Percentiles rank a stretch among this genome's conserved stretches.
Conservation (phyloP, 371 early-diverging fungal genomes). For the Mortierella polycephala region DNA sequence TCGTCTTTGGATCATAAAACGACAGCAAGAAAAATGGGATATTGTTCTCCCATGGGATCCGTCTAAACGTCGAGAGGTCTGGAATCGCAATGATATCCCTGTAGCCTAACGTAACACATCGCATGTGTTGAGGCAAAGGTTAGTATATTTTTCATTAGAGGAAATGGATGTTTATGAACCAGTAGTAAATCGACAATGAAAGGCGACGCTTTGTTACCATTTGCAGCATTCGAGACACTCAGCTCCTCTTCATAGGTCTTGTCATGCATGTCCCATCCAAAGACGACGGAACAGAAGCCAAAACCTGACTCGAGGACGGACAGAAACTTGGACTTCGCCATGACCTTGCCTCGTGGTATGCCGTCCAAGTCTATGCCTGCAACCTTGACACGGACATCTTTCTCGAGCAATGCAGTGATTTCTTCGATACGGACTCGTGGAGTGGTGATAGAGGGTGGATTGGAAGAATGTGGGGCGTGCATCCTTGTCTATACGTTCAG, state of each 20-base stretch:
- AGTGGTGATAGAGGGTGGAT: not conserved
- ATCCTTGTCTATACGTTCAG: not conserved
- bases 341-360: conserved; percentile 79
- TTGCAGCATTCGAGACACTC: conserved; percentile 46
- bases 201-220: conserved; percentile 26
- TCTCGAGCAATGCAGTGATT: conserved; percentile 36
- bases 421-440: conserved; percentile 13
- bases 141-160: too few species aligned
- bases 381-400: conserved; percentile 64
- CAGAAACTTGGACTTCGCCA: conserved; percentile 75
- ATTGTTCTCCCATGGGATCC: conserved; percentile 83
- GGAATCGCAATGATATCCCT: conserved; percentile 76
- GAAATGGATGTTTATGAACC: too few species aligned
- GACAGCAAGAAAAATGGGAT: conserved; percentile 81
- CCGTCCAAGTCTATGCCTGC: conserved; percentile 86
- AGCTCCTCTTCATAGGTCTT: conserved; percentile 56
- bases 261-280: conserved; percentile 87
- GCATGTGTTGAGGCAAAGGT: conserved; percentile 5
- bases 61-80: conserved; percentile 73
- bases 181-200: too few species aligned
- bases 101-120: conserved; percentile 55
- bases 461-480: not conserved
- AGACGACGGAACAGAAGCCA: conserved; percentile 89
- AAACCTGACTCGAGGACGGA: conserved; percentile 74
- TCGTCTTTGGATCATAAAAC: conserved; percentile 68